Base-by-base conservation (phyloP, 2,329 filamentous ascomycete species). In the Blastomyces silverae region DNA sequence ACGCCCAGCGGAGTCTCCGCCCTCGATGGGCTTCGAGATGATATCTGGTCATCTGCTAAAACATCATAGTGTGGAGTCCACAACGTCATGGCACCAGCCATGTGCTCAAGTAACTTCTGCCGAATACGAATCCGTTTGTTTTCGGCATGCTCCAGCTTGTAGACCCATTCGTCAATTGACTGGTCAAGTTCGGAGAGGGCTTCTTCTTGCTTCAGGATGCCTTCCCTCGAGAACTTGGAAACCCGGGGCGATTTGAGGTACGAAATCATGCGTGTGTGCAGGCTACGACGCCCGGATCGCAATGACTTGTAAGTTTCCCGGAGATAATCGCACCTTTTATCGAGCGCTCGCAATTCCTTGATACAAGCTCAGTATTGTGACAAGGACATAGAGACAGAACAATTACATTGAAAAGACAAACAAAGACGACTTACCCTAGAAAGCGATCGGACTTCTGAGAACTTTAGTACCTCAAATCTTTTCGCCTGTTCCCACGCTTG, bases 21-120 rank as follows among this genome's bases (percentile, higher is more conserved):
- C 67, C 84, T 86, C 44, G 80, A 80, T 2, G 87, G 87, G 70
- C 84, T 86, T 39, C 84, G 79, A 3, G 86, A 85, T 7, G 86
- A 85, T 17, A 75, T 75, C 39, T 70, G 56, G 31, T 70, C 58
- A 59, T 61, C 71, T 69, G 48, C 4, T 37, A 61, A 59, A 34
- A 15, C n/a, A 34, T 59, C 56, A 25, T 46, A 62, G 28, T 61
- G 48, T 15, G 62, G 60, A 37, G 62, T 59, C n/a, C 63, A 60
- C 15, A 89, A 79, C 7, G 84, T 84, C 62, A 85, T 79, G 2
- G 89, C 88, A 20, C 89, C 90, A 58, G 90, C 89, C 62, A 92
- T 87, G 72, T 93, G 90, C 76, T 93, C 89, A 3, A 93, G 83
- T 15, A 93, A 80, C 80, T 92, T 93, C 73, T 92, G 89, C 48